These are phyloP conservation scores for Colletotrichum incanum DNA, from an alignment of 2,329 filamentous ascomycete species.

Conservation along the genomic window DNA sequence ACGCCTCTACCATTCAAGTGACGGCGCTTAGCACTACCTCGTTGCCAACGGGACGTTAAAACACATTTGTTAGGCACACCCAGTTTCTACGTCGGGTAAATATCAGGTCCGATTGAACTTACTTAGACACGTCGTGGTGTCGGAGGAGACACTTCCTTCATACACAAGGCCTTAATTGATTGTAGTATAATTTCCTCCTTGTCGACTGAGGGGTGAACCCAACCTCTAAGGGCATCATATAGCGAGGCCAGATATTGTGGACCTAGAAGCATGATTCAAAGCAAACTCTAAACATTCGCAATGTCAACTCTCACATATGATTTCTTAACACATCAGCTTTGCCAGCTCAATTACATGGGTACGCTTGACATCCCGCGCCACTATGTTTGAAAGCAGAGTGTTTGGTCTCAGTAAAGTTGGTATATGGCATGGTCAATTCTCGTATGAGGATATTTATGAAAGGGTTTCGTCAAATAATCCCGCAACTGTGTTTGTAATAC, in stretches of 20 bases:
- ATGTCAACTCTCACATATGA: background rate
- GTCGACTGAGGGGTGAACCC: background rate
- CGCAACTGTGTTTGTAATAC: background rate
- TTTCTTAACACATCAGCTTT: too few relatives aligned
- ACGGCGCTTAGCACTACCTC: background rate
- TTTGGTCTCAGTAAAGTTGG: background rate
- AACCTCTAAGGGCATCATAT: background rate
- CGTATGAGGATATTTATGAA: background rate
- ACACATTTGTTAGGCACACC: too few relatives aligned
- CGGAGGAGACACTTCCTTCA: background rate
- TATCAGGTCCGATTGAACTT: background rate
- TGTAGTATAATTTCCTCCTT: background rate
- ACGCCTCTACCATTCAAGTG: background rate
- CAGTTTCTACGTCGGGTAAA: background rate
- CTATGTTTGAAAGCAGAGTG: too few relatives aligned
- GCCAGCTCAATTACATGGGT: background rate
- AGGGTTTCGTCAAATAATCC: background rate
- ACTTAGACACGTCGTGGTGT: too few relatives aligned
- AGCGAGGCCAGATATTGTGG: background rate
- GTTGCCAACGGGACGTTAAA: background rate
- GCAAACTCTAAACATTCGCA: background rate
- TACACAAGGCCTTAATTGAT: background rate
- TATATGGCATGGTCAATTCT: fast-evolving
- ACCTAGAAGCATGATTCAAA: background rate
- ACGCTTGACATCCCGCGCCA: too few relatives aligned